phyloP scores from a whole-genome alignment of 2,329 filamentous ascomycete species.

The Fusarium protoensiforme region DNA sequence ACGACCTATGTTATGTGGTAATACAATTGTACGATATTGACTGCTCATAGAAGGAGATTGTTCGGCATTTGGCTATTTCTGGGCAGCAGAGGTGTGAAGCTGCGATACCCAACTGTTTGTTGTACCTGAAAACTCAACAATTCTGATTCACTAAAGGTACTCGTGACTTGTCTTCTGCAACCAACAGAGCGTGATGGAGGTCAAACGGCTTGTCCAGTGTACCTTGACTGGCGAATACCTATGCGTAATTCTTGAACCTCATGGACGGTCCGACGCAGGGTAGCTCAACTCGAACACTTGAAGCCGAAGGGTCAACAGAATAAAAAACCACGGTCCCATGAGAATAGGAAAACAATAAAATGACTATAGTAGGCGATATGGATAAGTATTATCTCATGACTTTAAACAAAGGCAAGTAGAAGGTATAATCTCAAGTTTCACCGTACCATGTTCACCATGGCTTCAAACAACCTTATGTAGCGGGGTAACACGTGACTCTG shows the following conservation, averaged over 20 bases:
- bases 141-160: not conserved
- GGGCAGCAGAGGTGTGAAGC: not conserved
- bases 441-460: not conserved
- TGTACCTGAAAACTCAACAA: not conserved
- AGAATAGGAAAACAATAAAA: not conserved
- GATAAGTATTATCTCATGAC: not conserved
- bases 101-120: not conserved
- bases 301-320: not conserved
- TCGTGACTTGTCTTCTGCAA: not conserved
- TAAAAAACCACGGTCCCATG: not conserved
- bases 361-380: not conserved
- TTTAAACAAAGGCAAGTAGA: not conserved
- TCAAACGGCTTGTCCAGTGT: not conserved
- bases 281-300: not conserved
- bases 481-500: not conserved
- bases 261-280: not conserved
- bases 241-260: not conserved
- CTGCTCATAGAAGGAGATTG: not conserved
- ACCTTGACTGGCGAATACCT: not conserved
- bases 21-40: conserved; percentile 45
- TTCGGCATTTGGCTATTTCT: not conserved
- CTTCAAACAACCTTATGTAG: not conserved
- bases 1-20: conserved; percentile 44
- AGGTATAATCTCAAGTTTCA: not conserved
- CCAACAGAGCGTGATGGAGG: not conserved